Base-by-base conservation (phyloP, 1,139 yeast species). In the Trichomonascaceae sp. region DNA sequence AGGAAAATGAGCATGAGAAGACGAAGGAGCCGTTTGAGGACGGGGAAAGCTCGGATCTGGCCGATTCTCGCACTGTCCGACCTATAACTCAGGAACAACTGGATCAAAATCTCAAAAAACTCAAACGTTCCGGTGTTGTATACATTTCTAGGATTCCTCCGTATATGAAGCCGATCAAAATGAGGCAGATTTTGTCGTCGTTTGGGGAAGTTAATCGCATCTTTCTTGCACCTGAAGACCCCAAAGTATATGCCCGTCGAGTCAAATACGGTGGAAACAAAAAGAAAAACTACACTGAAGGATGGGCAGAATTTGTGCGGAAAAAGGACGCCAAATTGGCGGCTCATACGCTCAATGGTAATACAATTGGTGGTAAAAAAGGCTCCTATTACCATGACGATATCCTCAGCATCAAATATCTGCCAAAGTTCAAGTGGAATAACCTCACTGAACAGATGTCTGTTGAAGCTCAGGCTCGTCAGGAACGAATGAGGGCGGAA, bases 371-470 rank as follows among this genome's bases (percentile, higher is more conserved):
- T 32, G 99, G 99, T 32, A 89, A 85, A 65, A 93, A 93, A 70
- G 85, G 95, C 1, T 82, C 85, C n/a, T 91, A 87, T 66, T 93
- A 91, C 70, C 86, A 93, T 65, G 99, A 95, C 69, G 99, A 95
- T 72, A 84, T 93, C 20, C 78, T 95, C 73, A 93, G 90, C 67
- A 83, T 93, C 57, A 91, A 88, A 69, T 93, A 93, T 64, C 75
- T 93, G 59, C 85, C 90, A 13, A 90, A 93, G 5, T 95, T 91
- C 77, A 93, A 95, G 66, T 93, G 99, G 99, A 78, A 85, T 57
- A 96, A 95, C 64, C 76, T 93, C 66, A 90, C 98, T 1, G 96
- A 87, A 67, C 97, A 93, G 67, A 87, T 93, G 61, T 91, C 96
- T 5, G 82, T 82, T 64, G 99, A 93, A 70, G 85, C 87, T 61